Evolutionary conservation across 768 basidiomycete genomes (phyloP), one percentile per base, ranked within the genome.

Genomic region (Cystofilobasidium capitatum): DNA sequence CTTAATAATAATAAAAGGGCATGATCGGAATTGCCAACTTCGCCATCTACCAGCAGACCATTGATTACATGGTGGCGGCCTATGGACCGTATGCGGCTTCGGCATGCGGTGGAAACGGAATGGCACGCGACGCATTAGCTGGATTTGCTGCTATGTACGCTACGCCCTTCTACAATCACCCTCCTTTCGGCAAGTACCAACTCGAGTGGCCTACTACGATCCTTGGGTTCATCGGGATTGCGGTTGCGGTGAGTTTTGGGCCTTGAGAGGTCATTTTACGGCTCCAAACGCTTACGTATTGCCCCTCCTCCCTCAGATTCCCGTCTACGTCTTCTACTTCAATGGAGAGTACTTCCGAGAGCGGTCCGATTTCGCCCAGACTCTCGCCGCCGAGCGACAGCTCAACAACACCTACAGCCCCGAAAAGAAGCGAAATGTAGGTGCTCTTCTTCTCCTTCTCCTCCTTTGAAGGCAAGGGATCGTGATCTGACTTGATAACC

Each of bases 101-200:
- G 3, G 51, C 51, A 2, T 55, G 51, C 14, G 51, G 51, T 33
- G 51, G 51, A 1, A 55, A 55, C 33, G 75, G 73, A 57, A 70
- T 73, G 37, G 70, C 73, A 0, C 68, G 75, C 62, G 75, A 76
- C 64, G 72, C 75, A 67, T 63, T 76, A 10, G 73, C 75, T 20
- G 75, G 75, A 65, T 68, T 75, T 26, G 72, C 73, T 14, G 73
- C 71, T 17, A 72, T 73, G 44, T 71, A 72, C 9, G 70, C 70
- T 1, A 72, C 73, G 13, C 69, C 70, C 68, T 55, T 61, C 71
- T 70, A 16, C 9, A 14, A 37, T 31, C 10, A 64, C 20, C n/a
- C n/a, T n/a, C n/a, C n/a, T n/a, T 20, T 49, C 12, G 33, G 22
- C 37, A 36, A 22, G 13, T 4, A 29, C 12, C 44, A 62, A 31